Base-by-base conservation (phyloP, 768 basidiomycete genomes). In the Phylloporus scabripes region DNA sequence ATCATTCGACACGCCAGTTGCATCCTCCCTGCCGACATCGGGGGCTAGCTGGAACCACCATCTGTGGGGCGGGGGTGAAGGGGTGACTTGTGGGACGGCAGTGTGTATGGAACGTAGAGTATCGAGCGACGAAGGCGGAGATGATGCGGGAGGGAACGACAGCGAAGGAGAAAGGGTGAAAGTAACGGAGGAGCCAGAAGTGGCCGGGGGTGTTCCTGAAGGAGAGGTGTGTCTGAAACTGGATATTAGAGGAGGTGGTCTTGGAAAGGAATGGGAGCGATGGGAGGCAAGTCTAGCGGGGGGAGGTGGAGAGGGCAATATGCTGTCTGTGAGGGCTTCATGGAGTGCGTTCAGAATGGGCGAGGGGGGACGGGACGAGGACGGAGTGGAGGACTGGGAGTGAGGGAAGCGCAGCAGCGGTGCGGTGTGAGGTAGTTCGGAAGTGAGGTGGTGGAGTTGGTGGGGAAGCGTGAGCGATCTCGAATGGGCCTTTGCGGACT, bases 201-300 rank as follows among this genome's bases (percentile, higher is more conserved):
- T 71, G 58, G 11, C 73, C 0, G 82, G 79, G 12, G 85, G 66
- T 1, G 81, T 79, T 6, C 81, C 70, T 7, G 79, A 83, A 21
- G 86, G 84, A 21, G 85, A 73, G 0, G 85, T 80, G 1, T 77
- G 72, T 40, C 82, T 77, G 46, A 84, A 72, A 54, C 61, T 72
- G 57, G 77, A 75, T 45, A 83, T 64, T 46, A 79, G 74, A 7
- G 76, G 74, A 7, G 81, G 81, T 0, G 75, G 71, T 26, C 73
- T 71, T 0, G 69, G 56, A 24, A 74, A 63, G n/a, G 59, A 48
- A 17, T 52, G 68, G 9, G 70, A 53, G 15, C 63, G 43, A 24
- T 60, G 63, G 4, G 70, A 60, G 5, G 75, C 67, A 15, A 76
- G 68, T 33, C 66, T 65, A 20, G 77, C 76, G 23, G 64, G 64